Percentiles rank a stretch among this genome's conserved stretches.
phyloP scores from a whole-genome alignment of 108 stramenopile species.

The Schizochytrium sp. region DNA sequence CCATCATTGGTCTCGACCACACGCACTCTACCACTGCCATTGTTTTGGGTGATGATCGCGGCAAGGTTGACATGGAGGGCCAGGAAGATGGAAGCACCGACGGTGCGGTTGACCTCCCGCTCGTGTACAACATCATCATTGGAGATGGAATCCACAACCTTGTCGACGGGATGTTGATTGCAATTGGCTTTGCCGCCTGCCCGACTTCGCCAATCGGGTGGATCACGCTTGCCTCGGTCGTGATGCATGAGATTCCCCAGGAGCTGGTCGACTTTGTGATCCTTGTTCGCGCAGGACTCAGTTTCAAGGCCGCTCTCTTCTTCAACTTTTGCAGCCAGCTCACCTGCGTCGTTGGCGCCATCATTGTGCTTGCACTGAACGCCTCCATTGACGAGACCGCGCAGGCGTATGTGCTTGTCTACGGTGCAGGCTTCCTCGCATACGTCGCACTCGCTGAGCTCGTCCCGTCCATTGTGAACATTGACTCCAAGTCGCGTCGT shows the following conservation, averaged over 20 bases:
- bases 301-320: neutral
- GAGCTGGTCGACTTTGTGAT: constrained; percentile 1
- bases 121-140: neutral
- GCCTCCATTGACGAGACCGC: neutral
- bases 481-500: neutral
- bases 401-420: neutral
- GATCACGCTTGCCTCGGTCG: neutral
- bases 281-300: neutral
- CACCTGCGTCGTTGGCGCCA: neutral
- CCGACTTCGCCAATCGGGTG: neutral
- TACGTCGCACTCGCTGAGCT: neutral
- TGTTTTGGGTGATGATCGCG: neutral
- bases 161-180: neutral
- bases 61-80: neutral
- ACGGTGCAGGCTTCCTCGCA: neutral
- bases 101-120: neutral
- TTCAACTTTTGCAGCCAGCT: neutral
- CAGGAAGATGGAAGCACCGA: neutral
- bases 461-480: neutral
- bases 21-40: neutral
- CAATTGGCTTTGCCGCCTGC: neutral
- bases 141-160: constrained; percentile 5
- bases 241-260: neutral
- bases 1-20: neutral
- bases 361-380: neutral